Percentiles rank a stretch among this genome's conserved stretches.
Evolutionary conservation across 2,329 filamentous ascomycete species (phyloP).

Genomic region (Talaromyces atroroseus): DNA sequence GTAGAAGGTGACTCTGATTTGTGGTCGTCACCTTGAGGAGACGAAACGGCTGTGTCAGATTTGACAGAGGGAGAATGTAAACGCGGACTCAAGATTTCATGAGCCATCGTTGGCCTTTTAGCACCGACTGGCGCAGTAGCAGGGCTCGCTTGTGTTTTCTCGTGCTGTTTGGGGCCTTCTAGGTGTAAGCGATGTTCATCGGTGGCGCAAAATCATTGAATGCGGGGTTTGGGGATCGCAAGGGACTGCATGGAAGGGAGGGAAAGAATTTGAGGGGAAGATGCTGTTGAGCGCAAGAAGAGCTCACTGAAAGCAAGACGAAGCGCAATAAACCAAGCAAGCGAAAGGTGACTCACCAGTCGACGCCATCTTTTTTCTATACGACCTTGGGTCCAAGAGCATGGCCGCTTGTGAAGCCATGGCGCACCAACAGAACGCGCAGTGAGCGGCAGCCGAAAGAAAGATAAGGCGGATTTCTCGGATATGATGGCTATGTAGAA

Average conservation of each 20-base stretch:
- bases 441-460: neutral
- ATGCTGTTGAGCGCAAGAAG: neutral
- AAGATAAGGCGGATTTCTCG: neutral
- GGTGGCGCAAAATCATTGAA: neutral
- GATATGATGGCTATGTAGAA: neutral
- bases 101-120: neutral
- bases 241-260: neutral
- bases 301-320: neutral
- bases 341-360: constrained; percentile 28
- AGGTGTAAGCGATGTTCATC: constrained; percentile 1
- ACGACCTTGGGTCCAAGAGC: constrained; percentile 40
- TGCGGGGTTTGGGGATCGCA: neutral
- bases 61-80: neutral
- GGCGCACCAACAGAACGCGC: constrained; percentile 7
- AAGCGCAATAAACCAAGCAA: neutral
- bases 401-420: constrained; percentile 40
- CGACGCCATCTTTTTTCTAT: constrained; percentile 29
- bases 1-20: neutral
- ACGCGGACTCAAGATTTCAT: neutral
- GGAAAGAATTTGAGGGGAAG: neutral
- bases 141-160: constrained; percentile 1
- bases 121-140: neutral
- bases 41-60: neutral
- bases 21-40: neutral
- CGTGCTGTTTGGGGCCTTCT: constrained; percentile 5